phyloP scores from a whole-genome alignment of 164 flowering plant genomes.

The Cinnamomum micranthum region DNA sequence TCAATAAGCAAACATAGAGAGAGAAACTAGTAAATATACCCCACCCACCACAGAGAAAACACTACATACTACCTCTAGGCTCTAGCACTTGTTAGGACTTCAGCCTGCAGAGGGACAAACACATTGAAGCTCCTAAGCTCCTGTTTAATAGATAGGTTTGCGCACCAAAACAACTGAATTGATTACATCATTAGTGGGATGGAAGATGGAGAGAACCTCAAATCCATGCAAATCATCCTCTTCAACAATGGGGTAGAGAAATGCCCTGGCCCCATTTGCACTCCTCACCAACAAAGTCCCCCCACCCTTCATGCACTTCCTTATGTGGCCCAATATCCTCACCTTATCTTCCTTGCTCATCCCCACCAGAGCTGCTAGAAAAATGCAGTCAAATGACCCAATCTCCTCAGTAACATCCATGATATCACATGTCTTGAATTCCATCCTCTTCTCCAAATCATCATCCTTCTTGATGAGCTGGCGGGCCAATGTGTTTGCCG shows the following conservation, averaged over 20 bases:
- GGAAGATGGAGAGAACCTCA: constrained; percentile 44
- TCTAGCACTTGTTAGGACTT: too few species aligned
- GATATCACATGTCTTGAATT: constrained; percentile 34
- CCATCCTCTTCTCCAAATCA: constrained; percentile 54
- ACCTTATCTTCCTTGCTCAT: constrained; percentile 46
- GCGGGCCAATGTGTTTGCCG: constrained; percentile 27
- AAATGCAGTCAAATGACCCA: constrained; percentile 40
- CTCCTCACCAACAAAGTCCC: constrained; percentile 48
- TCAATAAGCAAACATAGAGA: too few species aligned
- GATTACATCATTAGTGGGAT: constrained; percentile 52
- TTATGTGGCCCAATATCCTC: constrained; percentile 37
- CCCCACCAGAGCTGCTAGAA: constrained; percentile 65
- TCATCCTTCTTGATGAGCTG: constrained; percentile 27
- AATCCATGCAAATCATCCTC: constrained; percentile 40
- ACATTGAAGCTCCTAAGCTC: not conserved
- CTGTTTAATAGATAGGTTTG: constrained; percentile 15
- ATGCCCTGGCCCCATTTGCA: constrained; percentile 55
- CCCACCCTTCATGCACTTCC: constrained; percentile 45
- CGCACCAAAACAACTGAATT: constrained; percentile 47
- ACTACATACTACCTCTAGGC: too few species aligned
- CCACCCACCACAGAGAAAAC: too few species aligned
- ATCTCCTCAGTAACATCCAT: constrained; percentile 40
- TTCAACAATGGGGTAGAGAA: constrained; percentile 56
- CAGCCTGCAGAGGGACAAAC: not conserved
- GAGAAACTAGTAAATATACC: too few species aligned